Evolutionary conservation across 192 early-diverging fungal species (phyloP).

Genomic region (Backusella sp.): DNA sequence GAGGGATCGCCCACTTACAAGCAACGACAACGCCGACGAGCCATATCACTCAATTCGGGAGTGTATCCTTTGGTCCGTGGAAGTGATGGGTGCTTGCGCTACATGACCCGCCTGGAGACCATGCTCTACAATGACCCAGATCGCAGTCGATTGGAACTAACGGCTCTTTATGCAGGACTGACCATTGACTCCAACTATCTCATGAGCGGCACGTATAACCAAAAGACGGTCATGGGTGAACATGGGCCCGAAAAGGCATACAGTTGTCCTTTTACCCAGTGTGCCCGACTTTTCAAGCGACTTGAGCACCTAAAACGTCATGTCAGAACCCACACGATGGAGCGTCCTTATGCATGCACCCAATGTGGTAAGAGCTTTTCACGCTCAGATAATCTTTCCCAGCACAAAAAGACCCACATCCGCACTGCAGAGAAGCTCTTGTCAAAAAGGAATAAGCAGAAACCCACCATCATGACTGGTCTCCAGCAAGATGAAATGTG

Average conservation of each 20-base stretch:
- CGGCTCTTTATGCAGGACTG: not conserved
- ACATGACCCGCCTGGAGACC: constrained; percentile 5
- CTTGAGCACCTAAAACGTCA: constrained; percentile 60
- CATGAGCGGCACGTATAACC: not conserved
- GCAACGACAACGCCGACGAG: constrained; percentile 56
- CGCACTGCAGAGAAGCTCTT: not conserved
- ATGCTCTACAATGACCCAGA: not conserved
- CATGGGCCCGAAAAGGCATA: constrained; percentile 23
- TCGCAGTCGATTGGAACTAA: not conserved
- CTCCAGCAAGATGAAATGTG: constrained; percentile 1
- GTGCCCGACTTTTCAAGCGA: constrained; percentile 55
- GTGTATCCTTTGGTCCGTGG: not conserved
- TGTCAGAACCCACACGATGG: constrained; percentile 58
- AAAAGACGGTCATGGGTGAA: not conserved
- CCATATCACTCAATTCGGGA: constrained; percentile 32
- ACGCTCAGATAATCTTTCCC: constrained; percentile 55
- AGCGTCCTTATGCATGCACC: constrained; percentile 54
- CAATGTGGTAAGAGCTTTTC: constrained; percentile 58
- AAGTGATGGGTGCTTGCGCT: not conserved
- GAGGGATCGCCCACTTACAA: constrained; percentile 75
- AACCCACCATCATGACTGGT: not conserved
- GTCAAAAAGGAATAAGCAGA: constrained; percentile 7
- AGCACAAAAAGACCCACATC: constrained; percentile 56
- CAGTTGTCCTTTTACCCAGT: constrained; percentile 50
- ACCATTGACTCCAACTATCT: not conserved